phyloP scores from a whole-genome alignment of 768 basidiomycete genomes.

The Rhizopogon salebrosus region DNA sequence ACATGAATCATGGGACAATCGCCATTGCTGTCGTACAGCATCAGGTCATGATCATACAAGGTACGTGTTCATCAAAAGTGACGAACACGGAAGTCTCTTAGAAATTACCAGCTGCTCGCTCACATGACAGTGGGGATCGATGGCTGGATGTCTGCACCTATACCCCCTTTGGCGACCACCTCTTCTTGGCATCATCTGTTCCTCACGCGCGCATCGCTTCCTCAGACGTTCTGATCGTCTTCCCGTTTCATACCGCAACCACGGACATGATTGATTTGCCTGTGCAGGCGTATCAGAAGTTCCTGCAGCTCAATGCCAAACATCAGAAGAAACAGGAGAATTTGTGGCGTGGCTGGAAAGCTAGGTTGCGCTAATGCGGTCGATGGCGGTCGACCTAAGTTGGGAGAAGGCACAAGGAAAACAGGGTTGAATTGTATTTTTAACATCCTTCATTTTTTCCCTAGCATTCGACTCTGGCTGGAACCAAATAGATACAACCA shows the following conservation, averaged over 20 bases:
- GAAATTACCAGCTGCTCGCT: slow-evolving; percentile 41
- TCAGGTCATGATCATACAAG: slow-evolving; percentile 65
- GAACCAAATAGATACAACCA: not conserved
- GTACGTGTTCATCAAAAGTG: slow-evolving; percentile 26
- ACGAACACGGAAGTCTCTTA: slow-evolving; percentile 4
- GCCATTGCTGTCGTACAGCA: slow-evolving; percentile 67
- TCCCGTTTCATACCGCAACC: slow-evolving; percentile 35
- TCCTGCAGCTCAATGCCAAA: slow-evolving; percentile 45
- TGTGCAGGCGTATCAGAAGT: slow-evolving; percentile 53
- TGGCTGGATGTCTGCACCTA: slow-evolving; percentile 66
- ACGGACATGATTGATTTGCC: slow-evolving; percentile 65
- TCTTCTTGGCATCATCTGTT: slow-evolving; percentile 57
- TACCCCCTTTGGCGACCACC: slow-evolving; percentile 56
- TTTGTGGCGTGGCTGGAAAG: slow-evolving; percentile 49
- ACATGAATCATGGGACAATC: slow-evolving; percentile 52
- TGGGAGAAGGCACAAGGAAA: too few species aligned
- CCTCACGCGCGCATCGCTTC: slow-evolving; percentile 60
- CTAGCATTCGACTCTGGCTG: not conserved
- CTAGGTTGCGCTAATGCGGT: slow-evolving; percentile 16
- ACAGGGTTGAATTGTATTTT: not conserved
- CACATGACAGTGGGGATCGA: slow-evolving; percentile 49
- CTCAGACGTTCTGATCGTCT: slow-evolving; percentile 54
- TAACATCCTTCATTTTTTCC: not conserved
- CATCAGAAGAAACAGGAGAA: slow-evolving; percentile 53
- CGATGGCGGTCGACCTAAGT: too few species aligned